phyloP scores from a whole-genome alignment of 2,329 filamentous ascomycete species.

The Golovinomyces cichoracearum region DNA sequence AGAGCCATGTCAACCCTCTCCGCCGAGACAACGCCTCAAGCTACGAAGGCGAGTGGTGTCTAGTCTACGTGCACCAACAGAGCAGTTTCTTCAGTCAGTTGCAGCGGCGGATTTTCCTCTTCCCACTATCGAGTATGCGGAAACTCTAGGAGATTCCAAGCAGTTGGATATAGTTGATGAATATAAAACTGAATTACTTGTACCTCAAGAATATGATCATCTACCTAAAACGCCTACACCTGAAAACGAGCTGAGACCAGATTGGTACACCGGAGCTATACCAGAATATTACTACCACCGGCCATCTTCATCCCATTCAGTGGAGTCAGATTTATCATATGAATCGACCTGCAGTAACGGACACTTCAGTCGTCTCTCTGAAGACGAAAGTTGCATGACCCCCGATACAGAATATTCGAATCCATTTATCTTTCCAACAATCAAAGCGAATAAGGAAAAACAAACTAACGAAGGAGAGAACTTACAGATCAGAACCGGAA shows the following conservation, averaged over 20 bases:
- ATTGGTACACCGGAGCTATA: conserved; percentile 12
- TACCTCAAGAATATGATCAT: conserved; percentile 15
- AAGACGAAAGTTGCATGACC: conserved; percentile 28
- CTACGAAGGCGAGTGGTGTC: conserved; percentile 12
- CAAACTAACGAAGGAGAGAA: conserved; percentile 2
- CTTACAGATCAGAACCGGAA: neutral
- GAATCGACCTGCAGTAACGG: conserved; percentile 31
- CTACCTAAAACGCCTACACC: conserved; percentile 32
- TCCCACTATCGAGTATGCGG: conserved; percentile 35
- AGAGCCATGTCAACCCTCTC: conserved; percentile 10
- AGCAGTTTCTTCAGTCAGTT: conserved; percentile 41
- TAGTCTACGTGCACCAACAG: conserved; percentile 26
- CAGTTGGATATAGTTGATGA: conserved; percentile 9
- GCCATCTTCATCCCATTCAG: conserved; percentile 11
- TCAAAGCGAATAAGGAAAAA: conserved; percentile 9
- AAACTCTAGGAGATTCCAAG: conserved; percentile 12
- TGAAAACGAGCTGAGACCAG: conserved; percentile 6
- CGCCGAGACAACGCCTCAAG: conserved; percentile 13
- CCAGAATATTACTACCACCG: conserved; percentile 8
- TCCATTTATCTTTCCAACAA: conserved; percentile 12
- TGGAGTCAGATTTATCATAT: conserved; percentile 27
- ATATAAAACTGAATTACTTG: conserved; percentile 6
- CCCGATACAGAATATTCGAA: conserved; percentile 21
- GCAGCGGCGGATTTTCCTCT: conserved; percentile 37
- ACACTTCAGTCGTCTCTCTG: conserved; percentile 28